Evolutionary conservation across 1,139 yeast genomes (phyloP).

Genomic region (Tardiomyces digboiensis): DNA sequence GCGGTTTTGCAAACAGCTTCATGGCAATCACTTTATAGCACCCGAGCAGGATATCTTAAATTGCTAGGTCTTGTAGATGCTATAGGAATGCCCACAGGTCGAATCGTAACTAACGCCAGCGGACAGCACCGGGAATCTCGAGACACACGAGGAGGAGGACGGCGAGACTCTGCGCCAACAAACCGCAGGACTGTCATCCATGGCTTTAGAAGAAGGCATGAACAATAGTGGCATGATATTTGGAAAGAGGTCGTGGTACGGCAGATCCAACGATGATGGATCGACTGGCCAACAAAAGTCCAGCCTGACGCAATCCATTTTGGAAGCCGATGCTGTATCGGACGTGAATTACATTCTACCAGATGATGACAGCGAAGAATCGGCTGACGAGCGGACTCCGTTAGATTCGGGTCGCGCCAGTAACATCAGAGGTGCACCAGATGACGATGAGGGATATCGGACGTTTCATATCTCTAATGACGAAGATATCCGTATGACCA

Average conservation of each 20-base stretch:
- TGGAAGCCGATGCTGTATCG: neutral
- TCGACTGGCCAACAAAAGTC: neutral
- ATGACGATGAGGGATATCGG: neutral
- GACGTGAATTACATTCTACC: neutral
- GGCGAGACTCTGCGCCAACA: conserved; percentile 45
- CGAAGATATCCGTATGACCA: neutral
- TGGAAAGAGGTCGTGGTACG: conserved; percentile 1
- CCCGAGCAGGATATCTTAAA: no score
- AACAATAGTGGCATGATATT: neutral
- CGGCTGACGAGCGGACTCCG: neutral
- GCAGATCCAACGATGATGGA: neutral
- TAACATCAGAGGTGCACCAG: neutral
- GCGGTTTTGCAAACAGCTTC: no score
- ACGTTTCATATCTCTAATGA: neutral
- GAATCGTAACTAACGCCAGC: neutral
- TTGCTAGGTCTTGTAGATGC: no score
- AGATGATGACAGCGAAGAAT: neutral
- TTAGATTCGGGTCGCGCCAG: neutral
- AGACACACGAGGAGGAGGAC: neutral
- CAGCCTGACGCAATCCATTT: neutral
- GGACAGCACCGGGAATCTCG: neutral
- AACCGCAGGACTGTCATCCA: conserved; percentile 51
- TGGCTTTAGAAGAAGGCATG: conserved; percentile 40
- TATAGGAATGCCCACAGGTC: no score
- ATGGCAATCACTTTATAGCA: no score